Evolutionary conservation across 2,329 filamentous ascomycete species (phyloP), one percentile per base, ranked within the genome.

Genomic region (Proliferodiscus dingleyae): DNA sequence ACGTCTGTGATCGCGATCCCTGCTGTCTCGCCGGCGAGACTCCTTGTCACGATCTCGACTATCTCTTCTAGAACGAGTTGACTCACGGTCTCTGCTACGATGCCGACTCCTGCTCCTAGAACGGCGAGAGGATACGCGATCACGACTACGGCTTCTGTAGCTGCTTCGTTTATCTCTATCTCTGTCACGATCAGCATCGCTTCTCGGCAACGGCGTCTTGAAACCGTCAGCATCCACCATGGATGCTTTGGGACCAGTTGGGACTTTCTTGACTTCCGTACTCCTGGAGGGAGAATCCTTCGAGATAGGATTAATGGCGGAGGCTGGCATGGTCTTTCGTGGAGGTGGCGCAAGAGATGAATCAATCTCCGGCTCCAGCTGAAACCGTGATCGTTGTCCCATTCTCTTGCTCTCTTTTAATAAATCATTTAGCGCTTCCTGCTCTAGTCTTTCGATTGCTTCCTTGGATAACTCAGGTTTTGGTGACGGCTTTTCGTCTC

Each of bases 341-440:
- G 63, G 62, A 22, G 62, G 63, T 29, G 63, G 62, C 16, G 61
- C 60, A 19, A 65, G 47, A 16, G 49, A 55, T 24, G 62, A 53
- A 41, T 65, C 62, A 21, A 65, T 44, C 37, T 64, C 61, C n/a
- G 60, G 41, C 33, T 64, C 62, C 30, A 61, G 22, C 48, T 61
- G 57, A 51, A 63, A 57, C 47, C 61, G 55, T 28, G 59, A 58
- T 36, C 57, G 52, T 43, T 60, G 56, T 11, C 59, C 52, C 18
- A 58, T 48, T 21, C 52, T 50, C 28, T 62, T 60, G 16, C 61
- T 53, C 48, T 65, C 62, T 18, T 61, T 62, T n/a, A 64, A 36
- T 16, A 65, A 55, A 52, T 62, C 55, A 39, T 60, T 56, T 10
- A 65, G 46, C 36, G 63, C 63, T 51, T 64, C 62, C 40, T 62